phyloP scores from a whole-genome alignment of 2,329 filamentous ascomycete species.

The Samsoniella hepiali region DNA sequence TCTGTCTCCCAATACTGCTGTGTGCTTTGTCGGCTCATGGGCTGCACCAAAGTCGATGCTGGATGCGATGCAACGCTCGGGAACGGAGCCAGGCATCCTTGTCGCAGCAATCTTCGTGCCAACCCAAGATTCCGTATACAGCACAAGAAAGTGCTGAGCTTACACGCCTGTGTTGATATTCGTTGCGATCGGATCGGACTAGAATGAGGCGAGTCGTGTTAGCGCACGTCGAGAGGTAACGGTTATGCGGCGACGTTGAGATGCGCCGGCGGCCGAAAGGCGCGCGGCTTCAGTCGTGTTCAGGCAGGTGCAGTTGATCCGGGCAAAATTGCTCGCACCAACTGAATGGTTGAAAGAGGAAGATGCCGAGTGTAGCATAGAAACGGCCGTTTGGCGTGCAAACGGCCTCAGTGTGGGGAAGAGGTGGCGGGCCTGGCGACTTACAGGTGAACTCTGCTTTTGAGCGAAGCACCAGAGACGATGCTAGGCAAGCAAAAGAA shows the following conservation, averaged over 20 bases:
- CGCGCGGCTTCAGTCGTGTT: not conserved
- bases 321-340: not conserved
- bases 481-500: not conserved
- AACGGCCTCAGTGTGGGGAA: slow-evolving; percentile 14
- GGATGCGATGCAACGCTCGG: not conserved
- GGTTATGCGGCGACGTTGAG: not conserved
- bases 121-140: not conserved
- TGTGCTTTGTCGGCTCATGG: not conserved
- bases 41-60: not conserved
- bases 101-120: not conserved
- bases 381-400: slow-evolving; percentile 10
- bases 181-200: slow-evolving; percentile 1
- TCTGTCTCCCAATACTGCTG: not conserved
- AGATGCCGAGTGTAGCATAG: not conserved
- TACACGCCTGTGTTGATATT: not conserved
- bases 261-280: not conserved
- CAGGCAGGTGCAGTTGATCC: not conserved
- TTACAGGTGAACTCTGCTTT: slow-evolving; percentile 7
- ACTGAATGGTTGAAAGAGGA: not conserved
- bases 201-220: slow-evolving; percentile 5
- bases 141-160: not conserved
- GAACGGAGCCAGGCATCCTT: not conserved
- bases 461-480: not conserved
- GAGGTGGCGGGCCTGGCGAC: not conserved
- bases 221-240: slow-evolving; percentile 3